Evolutionary conservation across 495 filamentous ascomycete species (phyloP), one percentile per base, ranked within the genome.

Genomic region (Eremomyces bilateralis): DNA sequence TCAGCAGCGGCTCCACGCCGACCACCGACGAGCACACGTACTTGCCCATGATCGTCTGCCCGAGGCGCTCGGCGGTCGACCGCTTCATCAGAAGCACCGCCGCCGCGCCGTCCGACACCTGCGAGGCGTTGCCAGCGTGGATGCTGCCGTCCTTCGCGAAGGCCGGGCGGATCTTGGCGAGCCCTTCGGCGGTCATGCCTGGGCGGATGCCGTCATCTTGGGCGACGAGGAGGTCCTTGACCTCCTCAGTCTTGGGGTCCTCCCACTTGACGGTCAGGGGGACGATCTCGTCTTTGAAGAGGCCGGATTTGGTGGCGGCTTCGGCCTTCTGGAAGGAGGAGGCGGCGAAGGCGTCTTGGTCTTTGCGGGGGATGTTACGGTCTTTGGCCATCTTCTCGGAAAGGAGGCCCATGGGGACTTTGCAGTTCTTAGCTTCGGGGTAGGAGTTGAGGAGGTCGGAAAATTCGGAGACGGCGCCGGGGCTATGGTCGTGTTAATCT

Each of bases 1-100:
- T 97, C 31, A 94, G 72, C 22, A 95, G 62, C 2, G 88, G 88
- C 54, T 76, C 69, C 33, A 95, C 84, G 45, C 90, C 88, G 20
- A 84, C 82, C 34, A 93, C 63, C 39, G 73, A 73, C 36, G 80
- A 77, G 4, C 72, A 58, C 19, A 94, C 81, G 47, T 71, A 92
- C 60, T 94, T 94, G 50, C 83, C 80, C 20, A 97, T 56, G 56
- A 97, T 78, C 37, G 62, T 67, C 63, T 94, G 88, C 31, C 77
- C 77, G 2, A 97, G 73, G 28, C 64, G 64, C 65, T 90, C 72
- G 31, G 88, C 88, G 15, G 81, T 93, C 25, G 75, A 78, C 25
- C 88, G 80, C 64, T 78, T 83, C 88, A 95, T 97, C 44, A 97
- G 60, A 22, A 94, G 65, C 13, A 95, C 85, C 27, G 90, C 88